A percentile compares a stretch with the other conserved stretches of the same genome.
Evolutionary conservation across 768 basidiomycete species (phyloP).

Genomic region (Lactarius hengduanensis): DNA sequence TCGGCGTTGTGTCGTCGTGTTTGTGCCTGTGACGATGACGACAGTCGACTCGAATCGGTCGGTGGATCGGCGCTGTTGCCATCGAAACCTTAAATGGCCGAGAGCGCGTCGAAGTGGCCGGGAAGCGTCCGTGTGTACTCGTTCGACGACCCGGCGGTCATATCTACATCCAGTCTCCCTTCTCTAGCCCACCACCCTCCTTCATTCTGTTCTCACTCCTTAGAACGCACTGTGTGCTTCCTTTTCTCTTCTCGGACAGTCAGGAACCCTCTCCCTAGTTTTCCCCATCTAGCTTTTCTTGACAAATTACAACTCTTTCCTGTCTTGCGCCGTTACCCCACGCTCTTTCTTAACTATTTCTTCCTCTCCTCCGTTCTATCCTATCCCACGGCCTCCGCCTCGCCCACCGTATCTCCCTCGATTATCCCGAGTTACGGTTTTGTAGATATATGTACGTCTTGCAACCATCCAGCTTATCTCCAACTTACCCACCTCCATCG

Average conservation of each 20-base stretch:
- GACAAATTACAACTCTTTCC: conserved; percentile 1
- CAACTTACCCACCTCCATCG: not conserved
- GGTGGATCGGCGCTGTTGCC: not conserved
- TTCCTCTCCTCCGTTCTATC: not conserved
- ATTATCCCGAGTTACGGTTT: not conserved
- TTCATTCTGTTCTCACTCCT: conserved; percentile 19
- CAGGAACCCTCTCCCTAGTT: not conserved
- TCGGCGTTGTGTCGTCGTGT: not conserved
- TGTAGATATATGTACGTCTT: conserved; percentile 11
- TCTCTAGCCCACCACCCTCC: not conserved
- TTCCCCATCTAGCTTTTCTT: not conserved
- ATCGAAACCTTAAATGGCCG: not conserved
- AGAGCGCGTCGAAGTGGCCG: not conserved
- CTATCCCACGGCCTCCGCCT: not conserved
- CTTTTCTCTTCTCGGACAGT: not conserved
- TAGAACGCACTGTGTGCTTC: conserved; percentile 25
- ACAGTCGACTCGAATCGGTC: not conserved
- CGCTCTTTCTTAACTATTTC: not conserved
- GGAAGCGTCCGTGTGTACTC: not conserved
- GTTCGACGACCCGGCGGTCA: conserved; percentile 1
- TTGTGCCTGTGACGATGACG: not conserved
- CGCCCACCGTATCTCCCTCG: not conserved
- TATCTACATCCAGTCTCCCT: not conserved
- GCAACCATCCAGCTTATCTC: not conserved
- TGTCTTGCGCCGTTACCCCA: not conserved